Percentiles rank a stretch among this genome's conserved stretches.
These are phyloP conservation scores for Mimosa pudica DNA, from an alignment of 306 rosid genomes.

Conservation along the genomic window DNA sequence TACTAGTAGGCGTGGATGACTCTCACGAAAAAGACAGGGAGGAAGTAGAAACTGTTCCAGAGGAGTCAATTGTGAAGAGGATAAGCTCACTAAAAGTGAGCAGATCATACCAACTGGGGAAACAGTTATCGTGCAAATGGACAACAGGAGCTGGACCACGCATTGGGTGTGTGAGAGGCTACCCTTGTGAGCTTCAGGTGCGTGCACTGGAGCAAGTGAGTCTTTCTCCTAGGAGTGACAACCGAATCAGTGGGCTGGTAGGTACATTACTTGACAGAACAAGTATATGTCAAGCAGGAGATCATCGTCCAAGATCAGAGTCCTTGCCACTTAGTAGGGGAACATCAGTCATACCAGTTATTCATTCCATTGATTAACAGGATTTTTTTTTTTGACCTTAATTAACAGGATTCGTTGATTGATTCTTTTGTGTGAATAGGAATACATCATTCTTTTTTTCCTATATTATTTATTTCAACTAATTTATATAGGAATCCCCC, in stretches of 20 bases:
- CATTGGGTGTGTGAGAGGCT: constrained; percentile 89
- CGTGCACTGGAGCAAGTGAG: constrained; percentile 83
- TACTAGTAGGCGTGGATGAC: constrained; percentile 10
- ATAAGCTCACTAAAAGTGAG: constrained; percentile 76
- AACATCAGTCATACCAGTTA: constrained; percentile 44
- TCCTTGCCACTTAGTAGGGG: constrained; percentile 55
- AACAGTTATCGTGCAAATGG: constrained; percentile 93
- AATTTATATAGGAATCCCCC: constrained; percentile 39
- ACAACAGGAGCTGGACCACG: constrained; percentile 98
- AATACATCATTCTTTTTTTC: constrained; percentile 40
- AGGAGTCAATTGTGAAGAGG: constrained; percentile 73
- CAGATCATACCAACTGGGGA: constrained; percentile 84
- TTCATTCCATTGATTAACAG: constrained; percentile 41
- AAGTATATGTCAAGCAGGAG: constrained; percentile 30
- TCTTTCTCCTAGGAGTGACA: constrained; percentile 73
- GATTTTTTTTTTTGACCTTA: too few relatives aligned
- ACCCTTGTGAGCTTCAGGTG: constrained; percentile 83
- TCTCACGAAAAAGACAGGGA: constrained; percentile 45
- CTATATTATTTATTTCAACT: constrained; percentile 36
- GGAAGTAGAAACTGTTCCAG: constrained; percentile 54
- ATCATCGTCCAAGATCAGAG: constrained; percentile 38
- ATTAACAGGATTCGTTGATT: constrained; percentile 45
- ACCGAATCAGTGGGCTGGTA: constrained; percentile 33
- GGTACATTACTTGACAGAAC: constrained; percentile 23
- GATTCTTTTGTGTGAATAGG: constrained; percentile 62